Evolutionary conservation across 2,329 filamentous ascomycete species (phyloP).

Genomic region (Claviceps pazoutovae): DNA sequence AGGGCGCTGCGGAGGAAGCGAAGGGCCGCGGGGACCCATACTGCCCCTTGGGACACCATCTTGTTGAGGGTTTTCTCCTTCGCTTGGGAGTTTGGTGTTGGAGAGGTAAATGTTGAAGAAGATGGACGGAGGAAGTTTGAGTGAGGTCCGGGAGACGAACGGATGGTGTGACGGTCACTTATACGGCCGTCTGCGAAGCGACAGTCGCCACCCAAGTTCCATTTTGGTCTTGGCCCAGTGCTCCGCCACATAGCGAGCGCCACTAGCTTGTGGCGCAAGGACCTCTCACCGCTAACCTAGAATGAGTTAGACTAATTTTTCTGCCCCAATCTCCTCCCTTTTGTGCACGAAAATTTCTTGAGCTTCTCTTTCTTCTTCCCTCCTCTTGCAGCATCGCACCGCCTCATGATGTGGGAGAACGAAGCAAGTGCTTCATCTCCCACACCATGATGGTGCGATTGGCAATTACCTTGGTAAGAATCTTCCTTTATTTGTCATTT

Average conservation of each 20-base stretch:
- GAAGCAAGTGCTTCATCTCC: constrained; percentile 1
- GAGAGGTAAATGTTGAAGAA: neutral
- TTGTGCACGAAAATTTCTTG: constrained; percentile 3
- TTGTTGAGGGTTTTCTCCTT: constrained; percentile 11
- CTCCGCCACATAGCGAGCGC: constrained; percentile 20
- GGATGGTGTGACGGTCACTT: constrained; percentile 9
- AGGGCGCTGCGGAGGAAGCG: constrained; percentile 39
- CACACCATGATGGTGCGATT: neutral
- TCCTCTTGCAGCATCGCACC: neutral
- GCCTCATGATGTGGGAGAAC: neutral
- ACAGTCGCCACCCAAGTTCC: constrained; percentile 14
- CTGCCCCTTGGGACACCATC: constrained; percentile 43
- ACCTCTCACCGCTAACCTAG: neutral
- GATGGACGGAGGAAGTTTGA: neutral
- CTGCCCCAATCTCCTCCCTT: constrained; percentile 1
- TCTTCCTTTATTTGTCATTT: neutral
- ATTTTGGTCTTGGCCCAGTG: constrained; percentile 13
- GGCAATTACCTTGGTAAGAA: constrained; percentile 11
- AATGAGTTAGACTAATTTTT: neutral
- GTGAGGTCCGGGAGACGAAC: neutral
- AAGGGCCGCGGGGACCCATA: constrained; percentile 43
- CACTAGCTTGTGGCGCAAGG: neutral
- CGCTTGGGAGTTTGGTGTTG: neutral
- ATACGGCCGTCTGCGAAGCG: constrained; percentile 5
- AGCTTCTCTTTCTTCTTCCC: neutral